phyloP scores from a whole-genome alignment of 306 rosid species.

The Neltuma alba region DNA sequence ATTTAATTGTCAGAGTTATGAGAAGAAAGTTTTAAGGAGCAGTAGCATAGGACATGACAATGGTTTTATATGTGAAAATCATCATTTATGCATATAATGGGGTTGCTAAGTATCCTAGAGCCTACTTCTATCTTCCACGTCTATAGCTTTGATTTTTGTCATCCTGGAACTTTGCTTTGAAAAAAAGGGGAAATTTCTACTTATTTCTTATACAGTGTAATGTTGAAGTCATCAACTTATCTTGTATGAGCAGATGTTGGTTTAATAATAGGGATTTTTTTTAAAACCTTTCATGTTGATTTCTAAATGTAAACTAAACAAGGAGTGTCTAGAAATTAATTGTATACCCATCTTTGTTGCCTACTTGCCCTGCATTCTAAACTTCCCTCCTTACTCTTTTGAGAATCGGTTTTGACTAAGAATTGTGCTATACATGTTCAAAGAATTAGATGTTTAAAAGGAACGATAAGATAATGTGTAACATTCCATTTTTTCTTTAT shows the following conservation, averaged over 20 bases:
- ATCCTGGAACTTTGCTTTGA: not conserved
- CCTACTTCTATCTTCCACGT: not conserved
- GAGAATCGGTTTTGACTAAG: too few species aligned
- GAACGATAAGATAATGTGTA: too few species aligned
- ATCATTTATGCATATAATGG: constrained; percentile 30
- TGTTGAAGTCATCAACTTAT: not conserved
- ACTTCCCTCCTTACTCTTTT: too few species aligned
- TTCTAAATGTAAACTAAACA: constrained; percentile 41
- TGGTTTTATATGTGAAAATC: not conserved
- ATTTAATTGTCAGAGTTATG: constrained; percentile 78
- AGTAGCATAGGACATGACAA: constrained; percentile 57
- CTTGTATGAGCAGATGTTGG: not conserved
- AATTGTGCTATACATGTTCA: too few species aligned
- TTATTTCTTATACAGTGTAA: not conserved
- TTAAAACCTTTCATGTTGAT: constrained; percentile 12
- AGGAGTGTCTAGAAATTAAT: too few species aligned
- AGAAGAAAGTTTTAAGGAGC: constrained; percentile 82
- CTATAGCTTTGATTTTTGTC: not conserved
- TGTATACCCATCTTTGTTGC: too few species aligned
- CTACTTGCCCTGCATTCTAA: too few species aligned
- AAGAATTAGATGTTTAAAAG: too few species aligned
- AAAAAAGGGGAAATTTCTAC: not conserved
- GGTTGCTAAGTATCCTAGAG: not conserved
- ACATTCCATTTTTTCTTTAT: too few species aligned
- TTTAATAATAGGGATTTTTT: too few species aligned